Base-by-base conservation (phyloP, 257 asterid genomes). In the Dorcoceras hygrometricum region DNA sequence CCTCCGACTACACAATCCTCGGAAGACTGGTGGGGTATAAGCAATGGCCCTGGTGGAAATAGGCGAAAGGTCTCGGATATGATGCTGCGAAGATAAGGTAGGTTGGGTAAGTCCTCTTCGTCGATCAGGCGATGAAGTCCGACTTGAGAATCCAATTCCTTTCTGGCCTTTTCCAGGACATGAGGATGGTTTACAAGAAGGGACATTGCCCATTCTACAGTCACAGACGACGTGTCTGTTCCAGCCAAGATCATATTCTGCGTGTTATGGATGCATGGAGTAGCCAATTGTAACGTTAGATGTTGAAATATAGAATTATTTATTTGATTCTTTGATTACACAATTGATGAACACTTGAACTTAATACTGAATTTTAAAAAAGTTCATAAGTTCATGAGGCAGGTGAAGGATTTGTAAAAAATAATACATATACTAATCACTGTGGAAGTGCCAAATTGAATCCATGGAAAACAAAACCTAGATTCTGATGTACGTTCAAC, bases 131-230 rank as follows among this genome's bases (percentile, higher is more conserved):
- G 63, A 1, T 46, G 12, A 8, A 9, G 22, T 2, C 78, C 77
- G 23, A 72, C 43, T 22, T 58, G 26, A 3, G 48, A n/a, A 18
- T 75, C 77, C 10, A 75, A 5, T 53, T 79, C 71, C n/a, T 23
- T 4, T 65, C 53, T 60, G 0, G 71, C 74, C 24, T 72, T 79
- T 23, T 34, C n/a, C 0, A 75, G 11, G 4, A 68, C 51, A 6
- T 48, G 55, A 1, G 76, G 74, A 53, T 79, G 36, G 67, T 79
- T 75, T 9, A 72, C 66, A 1, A 79, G 73, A 27, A 64, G 16
- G 1, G 78, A 32, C 63, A 79, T 75, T 9, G 78, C 80, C 80
- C 83, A 79, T 70, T 79, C 80, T 19, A 79, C 20, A 7, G 72
- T 79, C 8, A 34, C 34, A 0, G 59, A 0, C 1, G 74, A 24